These are phyloP conservation scores for Licmophora abbreviata DNA, from an alignment of 108 stramenopile species.

Conservation along the genomic window DNA sequence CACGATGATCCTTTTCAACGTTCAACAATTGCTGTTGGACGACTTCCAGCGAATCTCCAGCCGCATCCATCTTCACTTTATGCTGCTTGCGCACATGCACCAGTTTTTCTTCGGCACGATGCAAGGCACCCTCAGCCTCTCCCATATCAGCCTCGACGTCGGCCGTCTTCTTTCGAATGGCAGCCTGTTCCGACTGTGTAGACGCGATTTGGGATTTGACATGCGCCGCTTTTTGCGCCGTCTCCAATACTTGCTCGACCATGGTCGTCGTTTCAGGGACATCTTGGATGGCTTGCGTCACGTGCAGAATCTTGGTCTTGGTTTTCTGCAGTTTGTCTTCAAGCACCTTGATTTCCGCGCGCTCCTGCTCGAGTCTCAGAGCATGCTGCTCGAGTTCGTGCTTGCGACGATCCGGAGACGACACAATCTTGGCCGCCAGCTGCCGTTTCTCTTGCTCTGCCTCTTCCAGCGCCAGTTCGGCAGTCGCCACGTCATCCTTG, in stretches of 20 bases:
- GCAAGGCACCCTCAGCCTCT: slow-evolving; percentile 15
- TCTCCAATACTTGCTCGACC: slow-evolving; percentile 31
- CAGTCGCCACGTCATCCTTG: slow-evolving; percentile 71
- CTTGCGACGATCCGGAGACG: slow-evolving; percentile 55
- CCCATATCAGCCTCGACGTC: slow-evolving; percentile 23
- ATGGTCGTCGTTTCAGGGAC: slow-evolving; percentile 15
- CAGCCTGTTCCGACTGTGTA: slow-evolving; percentile 27
- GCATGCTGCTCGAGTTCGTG: slow-evolving; percentile 13
- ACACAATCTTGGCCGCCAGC: slow-evolving; percentile 56
- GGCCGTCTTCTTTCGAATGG: slow-evolving; percentile 22
- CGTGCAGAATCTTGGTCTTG: slow-evolving; percentile 12
- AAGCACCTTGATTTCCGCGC: slow-evolving; percentile 23
- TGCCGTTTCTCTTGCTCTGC: slow-evolving; percentile 54
- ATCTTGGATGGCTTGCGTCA: slow-evolving; percentile 23
- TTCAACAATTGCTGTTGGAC: slow-evolving; percentile 39
- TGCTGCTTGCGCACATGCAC: slow-evolving; percentile 32
- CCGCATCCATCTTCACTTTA: slow-evolving; percentile 41
- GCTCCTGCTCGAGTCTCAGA: slow-evolving; percentile 25
- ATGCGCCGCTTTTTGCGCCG: slow-evolving; percentile 25
- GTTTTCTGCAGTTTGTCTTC: slow-evolving; percentile 22
- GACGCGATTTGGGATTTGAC: slow-evolving; percentile 23
- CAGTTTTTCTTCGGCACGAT: slow-evolving; percentile 36
- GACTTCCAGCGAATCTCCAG: slow-evolving; percentile 38
- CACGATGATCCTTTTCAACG: slow-evolving; percentile 72
- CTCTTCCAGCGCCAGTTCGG: slow-evolving; percentile 65